Percentiles rank a stretch among this genome's conserved stretches.
Evolutionary conservation across 2,329 filamentous ascomycete species (phyloP).

Genomic region (Hypomyces perniciosus): DNA sequence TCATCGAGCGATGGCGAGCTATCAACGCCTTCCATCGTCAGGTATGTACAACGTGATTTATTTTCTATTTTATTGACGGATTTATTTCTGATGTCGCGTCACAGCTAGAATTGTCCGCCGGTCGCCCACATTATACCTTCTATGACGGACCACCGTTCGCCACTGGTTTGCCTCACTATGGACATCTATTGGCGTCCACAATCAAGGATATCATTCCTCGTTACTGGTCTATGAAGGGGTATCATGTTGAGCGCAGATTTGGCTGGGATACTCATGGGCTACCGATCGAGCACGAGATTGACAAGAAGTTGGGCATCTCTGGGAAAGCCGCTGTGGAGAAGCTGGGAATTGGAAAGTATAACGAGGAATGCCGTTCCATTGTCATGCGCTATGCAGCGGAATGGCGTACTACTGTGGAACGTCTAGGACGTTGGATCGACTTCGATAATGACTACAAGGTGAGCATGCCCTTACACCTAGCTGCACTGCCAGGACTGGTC

Average conservation of each 20-base stretch:
- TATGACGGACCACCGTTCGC: conserved; percentile 83
- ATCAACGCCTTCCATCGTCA: conserved; percentile 87
- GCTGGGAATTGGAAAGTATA: conserved; percentile 83
- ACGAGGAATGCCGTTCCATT: conserved; percentile 83
- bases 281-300: conserved; percentile 94
- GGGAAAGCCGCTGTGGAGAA: conserved; percentile 81
- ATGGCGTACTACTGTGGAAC: conserved; percentile 82
- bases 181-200: conserved; percentile 79
- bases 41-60: conserved; percentile 36
- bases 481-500: not conserved
- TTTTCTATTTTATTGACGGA: not conserved
- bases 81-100: not conserved
- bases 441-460: conserved; percentile 97
- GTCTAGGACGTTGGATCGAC: conserved; percentile 91
- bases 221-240: conserved; percentile 97
- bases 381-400: conserved; percentile 86
- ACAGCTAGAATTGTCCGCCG: conserved; percentile 71
- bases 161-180: conserved; percentile 62
- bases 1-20: conserved; percentile 82
- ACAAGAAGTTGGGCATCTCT: conserved; percentile 88
- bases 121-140: conserved; percentile 82
- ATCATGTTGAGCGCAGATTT: conserved; percentile 85
- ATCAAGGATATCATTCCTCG: conserved; percentile 96
- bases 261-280: conserved; percentile 94
- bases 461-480: conserved; percentile 11